Evolutionary conservation across 805 yeast genomes (phyloP).

Genomic region (Nematodospora valgi): DNA sequence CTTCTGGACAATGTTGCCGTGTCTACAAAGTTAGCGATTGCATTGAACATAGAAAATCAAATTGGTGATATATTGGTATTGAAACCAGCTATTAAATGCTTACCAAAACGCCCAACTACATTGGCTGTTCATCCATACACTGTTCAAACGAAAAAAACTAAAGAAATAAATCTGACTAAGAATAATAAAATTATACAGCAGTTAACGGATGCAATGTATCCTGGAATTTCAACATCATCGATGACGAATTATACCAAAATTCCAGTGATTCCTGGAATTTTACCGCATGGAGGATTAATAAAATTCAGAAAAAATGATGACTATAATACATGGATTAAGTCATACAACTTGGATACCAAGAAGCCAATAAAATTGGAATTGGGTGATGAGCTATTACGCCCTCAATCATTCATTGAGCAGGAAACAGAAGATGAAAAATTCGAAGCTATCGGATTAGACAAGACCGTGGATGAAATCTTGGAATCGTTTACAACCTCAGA

Average conservation of each 20-base stretch:
- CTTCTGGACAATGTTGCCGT: slow-evolving; percentile 41
- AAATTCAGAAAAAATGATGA: slow-evolving; percentile 48
- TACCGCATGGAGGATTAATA: slow-evolving; percentile 62
- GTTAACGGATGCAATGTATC: slow-evolving; percentile 16
- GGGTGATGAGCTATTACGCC: slow-evolving; percentile 47
- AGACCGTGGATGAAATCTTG: slow-evolving; percentile 34
- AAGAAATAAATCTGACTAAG: slow-evolving; percentile 20
- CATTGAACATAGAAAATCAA: slow-evolving; percentile 48
- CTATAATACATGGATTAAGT: slow-evolving; percentile 38
- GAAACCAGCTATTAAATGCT: slow-evolving; percentile 40
- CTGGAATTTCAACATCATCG: slow-evolving; percentile 22
- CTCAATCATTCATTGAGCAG: slow-evolving; percentile 37
- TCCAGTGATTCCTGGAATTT: slow-evolving; percentile 43
- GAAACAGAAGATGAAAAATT: slow-evolving; percentile 9
- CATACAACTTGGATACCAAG: slow-evolving; percentile 26
- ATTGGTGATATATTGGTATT: slow-evolving; percentile 56
- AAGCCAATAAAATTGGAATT: slow-evolving; percentile 40
- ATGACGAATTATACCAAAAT: slow-evolving; percentile 51
- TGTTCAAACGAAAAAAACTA: slow-evolving; percentile 35
- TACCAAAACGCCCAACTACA: slow-evolving; percentile 34
- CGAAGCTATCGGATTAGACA: slow-evolving; percentile 56
- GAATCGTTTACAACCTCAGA: slow-evolving; percentile 41
- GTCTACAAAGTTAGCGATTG: slow-evolving; percentile 50
- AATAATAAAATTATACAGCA: slow-evolving; percentile 16
- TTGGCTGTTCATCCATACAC: slow-evolving; percentile 55